Evolutionary conservation across 495 filamentous ascomycete species (phyloP).

Genomic region (Penicillium canescens): DNA sequence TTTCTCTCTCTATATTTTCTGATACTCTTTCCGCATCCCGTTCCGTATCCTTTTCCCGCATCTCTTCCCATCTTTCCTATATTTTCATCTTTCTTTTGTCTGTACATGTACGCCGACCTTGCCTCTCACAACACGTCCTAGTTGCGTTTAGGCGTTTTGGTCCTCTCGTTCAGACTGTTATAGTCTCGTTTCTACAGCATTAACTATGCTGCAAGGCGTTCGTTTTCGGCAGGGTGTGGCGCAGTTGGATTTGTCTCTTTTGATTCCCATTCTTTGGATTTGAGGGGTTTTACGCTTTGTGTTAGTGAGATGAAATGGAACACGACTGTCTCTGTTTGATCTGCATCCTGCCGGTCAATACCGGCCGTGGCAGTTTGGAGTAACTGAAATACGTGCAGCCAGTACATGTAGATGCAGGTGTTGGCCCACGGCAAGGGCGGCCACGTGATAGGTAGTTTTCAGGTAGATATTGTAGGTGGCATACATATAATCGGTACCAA

Average conservation of each 20-base stretch:
- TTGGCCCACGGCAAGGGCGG: too few species aligned
- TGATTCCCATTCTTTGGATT: slow-evolving; percentile 5
- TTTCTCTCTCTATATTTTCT: background rate
- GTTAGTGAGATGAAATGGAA: background rate
- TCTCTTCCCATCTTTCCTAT: background rate
- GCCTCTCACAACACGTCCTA: background rate
- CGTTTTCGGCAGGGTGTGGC: slow-evolving; percentile 9
- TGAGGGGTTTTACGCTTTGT: background rate
- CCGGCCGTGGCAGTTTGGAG: slow-evolving; percentile 13
- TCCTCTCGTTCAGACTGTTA: slow-evolving; percentile 8
- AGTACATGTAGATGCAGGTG: slow-evolving; percentile 2
- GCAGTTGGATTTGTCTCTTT: slow-evolving; percentile 5
- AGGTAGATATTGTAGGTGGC: too few species aligned
- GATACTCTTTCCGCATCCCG: background rate
- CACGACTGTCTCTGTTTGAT: background rate
- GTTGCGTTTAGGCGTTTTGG: slow-evolving; percentile 10
- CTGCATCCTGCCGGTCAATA: background rate
- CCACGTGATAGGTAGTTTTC: too few species aligned
- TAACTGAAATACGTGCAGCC: slow-evolving; percentile 3
- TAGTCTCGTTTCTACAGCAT: slow-evolving; percentile 1
- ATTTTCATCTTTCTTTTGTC: slow-evolving; percentile 2
- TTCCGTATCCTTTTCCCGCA: background rate
- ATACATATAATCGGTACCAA: too few species aligned
- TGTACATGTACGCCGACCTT: slow-evolving; percentile 8
- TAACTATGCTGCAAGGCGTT: slow-evolving; percentile 9